Conservation (phyloP, 495 filamentous ascomycete genomes). For the Penicillium parvum region DNA sequence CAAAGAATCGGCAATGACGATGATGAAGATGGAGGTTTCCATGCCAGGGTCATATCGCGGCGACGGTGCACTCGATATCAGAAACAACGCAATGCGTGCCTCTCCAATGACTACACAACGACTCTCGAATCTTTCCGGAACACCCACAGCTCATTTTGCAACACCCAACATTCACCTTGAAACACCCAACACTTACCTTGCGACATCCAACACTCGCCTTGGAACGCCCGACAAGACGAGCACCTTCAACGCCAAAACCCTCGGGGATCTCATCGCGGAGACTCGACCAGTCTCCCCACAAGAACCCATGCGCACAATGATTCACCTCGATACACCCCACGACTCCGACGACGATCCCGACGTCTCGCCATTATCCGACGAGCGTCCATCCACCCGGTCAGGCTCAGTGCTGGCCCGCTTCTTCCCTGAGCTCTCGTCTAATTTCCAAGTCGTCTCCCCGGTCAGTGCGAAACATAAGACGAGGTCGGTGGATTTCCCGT, state of each 20-base stretch:
- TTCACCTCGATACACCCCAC: constrained; percentile 13
- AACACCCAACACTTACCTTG: no score
- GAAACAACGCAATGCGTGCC: no score
- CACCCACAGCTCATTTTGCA: no score
- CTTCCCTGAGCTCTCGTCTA: constrained; percentile 30
- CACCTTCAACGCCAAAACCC: not conserved
- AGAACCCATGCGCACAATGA: constrained; percentile 8
- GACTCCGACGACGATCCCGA: constrained; percentile 22
- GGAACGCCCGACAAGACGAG: not conserved
- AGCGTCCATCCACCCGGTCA: constrained; percentile 8
- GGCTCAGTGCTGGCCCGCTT: constrained; percentile 21
- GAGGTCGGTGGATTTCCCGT: constrained; percentile 5
- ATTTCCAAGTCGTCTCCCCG: constrained; percentile 27
- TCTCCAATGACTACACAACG: no score
- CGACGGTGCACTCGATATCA: not conserved
- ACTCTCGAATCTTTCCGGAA: no score
- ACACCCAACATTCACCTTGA: no score
- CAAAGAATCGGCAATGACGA: not conserved
- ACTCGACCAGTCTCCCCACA: constrained; percentile 9
- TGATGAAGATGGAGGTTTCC: not conserved
- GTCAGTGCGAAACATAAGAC: constrained; percentile 4
- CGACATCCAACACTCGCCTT: no score
- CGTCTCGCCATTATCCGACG: constrained; percentile 29
- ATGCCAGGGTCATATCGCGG: not conserved
- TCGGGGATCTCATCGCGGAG: not conserved